Percentiles rank a stretch among this genome's conserved stretches.
Evolutionary conservation across 1,139 yeast genomes (phyloP).

Genomic region (Diutina siamensis): DNA sequence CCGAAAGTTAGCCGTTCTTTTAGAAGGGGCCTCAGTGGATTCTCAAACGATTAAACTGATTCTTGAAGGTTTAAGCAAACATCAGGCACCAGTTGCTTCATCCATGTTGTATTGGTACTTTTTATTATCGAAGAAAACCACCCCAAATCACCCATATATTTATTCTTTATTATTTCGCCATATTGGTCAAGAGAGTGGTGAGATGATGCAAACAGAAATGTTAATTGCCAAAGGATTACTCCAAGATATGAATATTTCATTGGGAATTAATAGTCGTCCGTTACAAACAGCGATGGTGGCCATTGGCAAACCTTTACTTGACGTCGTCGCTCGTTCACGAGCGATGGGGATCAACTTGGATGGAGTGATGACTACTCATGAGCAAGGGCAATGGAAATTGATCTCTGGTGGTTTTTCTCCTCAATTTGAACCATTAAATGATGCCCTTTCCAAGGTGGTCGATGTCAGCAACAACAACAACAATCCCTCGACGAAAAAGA

Average conservation of each 20-base stretch:
- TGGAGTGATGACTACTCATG: background rate
- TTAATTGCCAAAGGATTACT: background rate
- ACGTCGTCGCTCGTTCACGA: background rate
- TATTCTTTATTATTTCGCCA: background rate
- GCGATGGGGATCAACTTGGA: background rate
- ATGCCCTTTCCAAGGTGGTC: background rate
- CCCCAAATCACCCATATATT: background rate
- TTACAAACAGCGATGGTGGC: background rate
- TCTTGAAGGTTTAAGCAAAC: background rate
- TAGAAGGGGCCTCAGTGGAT: background rate
- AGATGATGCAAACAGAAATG: background rate
- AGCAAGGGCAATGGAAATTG: background rate
- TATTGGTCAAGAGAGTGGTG: background rate
- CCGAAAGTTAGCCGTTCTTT: background rate
- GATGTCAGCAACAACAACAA: background rate
- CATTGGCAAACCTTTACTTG: background rate
- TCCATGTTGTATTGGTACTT: slow-evolving; percentile 1
- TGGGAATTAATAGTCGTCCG: background rate
- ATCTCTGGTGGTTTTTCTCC: background rate
- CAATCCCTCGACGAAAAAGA: background rate
- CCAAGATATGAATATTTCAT: background rate
- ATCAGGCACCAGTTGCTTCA: background rate
- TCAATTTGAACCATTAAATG: background rate
- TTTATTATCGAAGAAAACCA: background rate
- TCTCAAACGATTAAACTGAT: background rate